Base-by-base conservation (phyloP, 495 filamentous ascomycete species). In the Hypoxylon crocopeplum region DNA sequence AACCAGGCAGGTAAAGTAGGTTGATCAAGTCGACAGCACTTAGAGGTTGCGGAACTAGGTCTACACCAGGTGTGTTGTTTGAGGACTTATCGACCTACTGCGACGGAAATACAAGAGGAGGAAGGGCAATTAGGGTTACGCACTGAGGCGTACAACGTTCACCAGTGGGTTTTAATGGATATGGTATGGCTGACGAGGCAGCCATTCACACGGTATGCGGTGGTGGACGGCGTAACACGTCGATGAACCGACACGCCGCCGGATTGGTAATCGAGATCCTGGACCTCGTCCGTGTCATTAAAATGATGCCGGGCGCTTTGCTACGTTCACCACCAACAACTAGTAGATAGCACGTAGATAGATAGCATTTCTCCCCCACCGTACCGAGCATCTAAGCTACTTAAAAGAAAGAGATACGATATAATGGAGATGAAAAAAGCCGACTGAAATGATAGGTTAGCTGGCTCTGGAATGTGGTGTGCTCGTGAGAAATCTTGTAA, bases 321-420 rank as follows among this genome's bases (percentile, higher is more conserved):
- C 61, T 64, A 64, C 61, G 61, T 50, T 64, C 41, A 39, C 21
- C 34, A 37, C 38, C 50, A 47, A 32, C 12, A 20, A 10, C 12
- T 30, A 59, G 54, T 64, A 64, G 61, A 64, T 64, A 64, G 61
- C 38, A 49, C 61, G 44, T 64, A 64, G 61, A 64, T 62, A 48
- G 40, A 24, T 44, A 38, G 34, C 34, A 38, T 44, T 33, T 27
- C 32, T n/a, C 44, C 13, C n/a, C 2, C 38, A 21, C 13, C 2
- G 8, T 27, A 37, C 3, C 16, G 24, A 27, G 24, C 24, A 48
- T 48, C 27, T 16, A 38, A 20, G 32, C 27, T 27, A 38, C 19
- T 11, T 32, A 48, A 24, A 38, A 24, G 8, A 22, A 17, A 36
- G 30, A 48, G 12, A 48, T 13, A 30, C n/a, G 22, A 22, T 27